Evolutionary conservation across 108 stramenopile genomes (phyloP).

Genomic region (Nitzschia putrida): DNA sequence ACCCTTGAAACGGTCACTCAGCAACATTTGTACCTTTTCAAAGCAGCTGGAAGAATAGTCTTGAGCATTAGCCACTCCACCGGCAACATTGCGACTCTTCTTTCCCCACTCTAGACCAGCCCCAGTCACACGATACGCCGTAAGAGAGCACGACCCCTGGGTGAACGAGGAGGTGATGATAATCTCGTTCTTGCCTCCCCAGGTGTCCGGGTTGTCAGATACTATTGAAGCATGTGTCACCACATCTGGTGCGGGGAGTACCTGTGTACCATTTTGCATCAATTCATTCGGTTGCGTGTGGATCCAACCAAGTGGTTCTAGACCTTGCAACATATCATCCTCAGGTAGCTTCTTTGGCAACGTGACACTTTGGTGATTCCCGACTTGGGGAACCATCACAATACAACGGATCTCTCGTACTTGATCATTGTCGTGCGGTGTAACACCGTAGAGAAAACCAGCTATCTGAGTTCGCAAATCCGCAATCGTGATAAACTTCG

Average conservation of each 20-base stretch:
- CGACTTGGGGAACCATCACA: slow-evolving; percentile 97
- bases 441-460: slow-evolving; percentile 97
- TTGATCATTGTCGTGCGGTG: slow-evolving; percentile 93
- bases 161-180: slow-evolving; percentile 96
- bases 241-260: slow-evolving; percentile 92
- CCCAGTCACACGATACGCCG: slow-evolving; percentile 94
- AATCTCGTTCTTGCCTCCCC: slow-evolving; percentile 92
- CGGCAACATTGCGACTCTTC: slow-evolving; percentile 86
- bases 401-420: slow-evolving; percentile 97
- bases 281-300: slow-evolving; percentile 99
- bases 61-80: slow-evolving; percentile 87
- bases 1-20: slow-evolving; percentile 96
- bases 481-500: slow-evolving; percentile 93
- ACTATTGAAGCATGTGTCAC: slow-evolving; percentile 87
- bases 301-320: slow-evolving; percentile 98
- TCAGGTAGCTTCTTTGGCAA: slow-evolving; percentile 92
- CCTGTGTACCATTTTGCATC: slow-evolving; percentile 89
- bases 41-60: slow-evolving; percentile 94
- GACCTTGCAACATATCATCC: slow-evolving; percentile 87
- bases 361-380: slow-evolving; percentile 95
- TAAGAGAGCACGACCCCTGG: slow-evolving; percentile 97
- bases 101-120: slow-evolving; percentile 95
- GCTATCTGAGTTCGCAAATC: slow-evolving; percentile 97
- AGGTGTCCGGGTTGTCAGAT: slow-evolving; percentile 80
- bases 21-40: slow-evolving; percentile 97